Conservation (phyloP, 2,329 filamentous ascomycete species). For the Pseudogymnoascus sp. region DNA sequence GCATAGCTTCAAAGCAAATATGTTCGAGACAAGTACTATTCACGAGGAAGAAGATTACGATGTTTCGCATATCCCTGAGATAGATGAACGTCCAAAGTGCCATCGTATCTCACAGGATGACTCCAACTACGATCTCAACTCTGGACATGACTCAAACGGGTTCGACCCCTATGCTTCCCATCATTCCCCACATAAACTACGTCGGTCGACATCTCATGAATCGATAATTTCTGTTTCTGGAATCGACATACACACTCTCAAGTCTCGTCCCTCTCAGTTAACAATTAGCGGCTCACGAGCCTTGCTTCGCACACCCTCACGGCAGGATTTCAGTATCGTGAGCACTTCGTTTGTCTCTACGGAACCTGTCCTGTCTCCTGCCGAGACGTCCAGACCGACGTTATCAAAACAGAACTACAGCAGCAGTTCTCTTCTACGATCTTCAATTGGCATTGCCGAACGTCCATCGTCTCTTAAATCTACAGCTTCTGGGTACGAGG, state of each 20-base stretch:
- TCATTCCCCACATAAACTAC: slow-evolving; percentile 41
- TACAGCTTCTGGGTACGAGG: slow-evolving; percentile 13
- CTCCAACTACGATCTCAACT: slow-evolving; percentile 17
- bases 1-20: slow-evolving; percentile 4
- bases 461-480: slow-evolving; percentile 22
- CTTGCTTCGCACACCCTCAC: slow-evolving; percentile 39
- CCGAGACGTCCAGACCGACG: slow-evolving; percentile 52
- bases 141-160: slow-evolving; percentile 20
- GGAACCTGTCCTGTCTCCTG: slow-evolving; percentile 42
- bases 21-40: slow-evolving; percentile 18
- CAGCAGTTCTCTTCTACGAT: slow-evolving; percentile 47
- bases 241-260: slow-evolving; percentile 81
- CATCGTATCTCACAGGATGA: background rate
- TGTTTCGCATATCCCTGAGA: slow-evolving; percentile 23
- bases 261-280: slow-evolving; percentile 66
- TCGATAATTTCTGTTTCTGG: slow-evolving; percentile 80
- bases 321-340: slow-evolving; percentile 36
- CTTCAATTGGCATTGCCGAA: slow-evolving; percentile 36
- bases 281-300: slow-evolving; percentile 44
- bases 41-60: slow-evolving; percentile 30
- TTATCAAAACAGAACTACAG: slow-evolving; percentile 39
- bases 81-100: slow-evolving; percentile 13
- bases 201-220: slow-evolving; percentile 69
- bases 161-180: slow-evolving; percentile 29
- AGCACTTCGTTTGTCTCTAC: slow-evolving; percentile 37